Evolutionary conservation across 2,329 filamentous ascomycete species (phyloP).

Genomic region (Diaporthe batatas): DNA sequence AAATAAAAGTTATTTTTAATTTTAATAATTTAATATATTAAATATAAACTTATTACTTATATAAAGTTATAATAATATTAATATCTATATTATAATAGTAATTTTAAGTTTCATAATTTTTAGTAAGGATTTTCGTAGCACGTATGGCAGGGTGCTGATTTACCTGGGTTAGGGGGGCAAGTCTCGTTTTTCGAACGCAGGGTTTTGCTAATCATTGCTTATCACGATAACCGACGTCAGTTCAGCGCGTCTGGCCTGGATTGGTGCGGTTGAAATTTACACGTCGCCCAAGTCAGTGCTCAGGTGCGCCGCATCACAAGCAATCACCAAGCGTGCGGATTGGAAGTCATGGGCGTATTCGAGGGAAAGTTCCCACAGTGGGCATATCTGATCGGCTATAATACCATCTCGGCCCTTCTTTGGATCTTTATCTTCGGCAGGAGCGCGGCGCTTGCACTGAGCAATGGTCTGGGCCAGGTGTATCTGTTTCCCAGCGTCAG

Average conservation of each 20-base stretch:
- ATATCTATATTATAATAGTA: too few relatives aligned
- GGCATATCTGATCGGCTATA: constrained; percentile 42
- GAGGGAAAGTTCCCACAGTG: constrained; percentile 41
- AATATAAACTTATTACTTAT: too few relatives aligned
- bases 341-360: constrained; percentile 36
- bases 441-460: constrained; percentile 27
- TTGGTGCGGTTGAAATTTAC: constrained; percentile 13
- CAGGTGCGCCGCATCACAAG: neutral
- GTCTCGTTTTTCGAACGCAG: too few relatives aligned
- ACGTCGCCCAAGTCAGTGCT: constrained; percentile 3
- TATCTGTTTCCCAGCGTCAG: constrained; percentile 36
- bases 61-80: too few relatives aligned
- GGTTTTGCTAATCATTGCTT: constrained; percentile 2
- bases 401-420: constrained; percentile 33
- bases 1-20: too few relatives aligned
- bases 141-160: too few relatives aligned
- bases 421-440: constrained; percentile 35
- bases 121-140: too few relatives aligned
- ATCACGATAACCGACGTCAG: constrained; percentile 31
- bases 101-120: too few relatives aligned
- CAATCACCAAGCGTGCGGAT: neutral
- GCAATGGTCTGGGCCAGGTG: constrained; percentile 19
- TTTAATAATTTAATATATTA: too few relatives aligned
- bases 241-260: neutral
- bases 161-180: too few relatives aligned